A percentile compares a stretch with the other conserved stretches of the same genome.
Evolutionary conservation across 2,329 filamentous ascomycete genomes (phyloP).

Genomic region (Xylariaceae sp.): DNA sequence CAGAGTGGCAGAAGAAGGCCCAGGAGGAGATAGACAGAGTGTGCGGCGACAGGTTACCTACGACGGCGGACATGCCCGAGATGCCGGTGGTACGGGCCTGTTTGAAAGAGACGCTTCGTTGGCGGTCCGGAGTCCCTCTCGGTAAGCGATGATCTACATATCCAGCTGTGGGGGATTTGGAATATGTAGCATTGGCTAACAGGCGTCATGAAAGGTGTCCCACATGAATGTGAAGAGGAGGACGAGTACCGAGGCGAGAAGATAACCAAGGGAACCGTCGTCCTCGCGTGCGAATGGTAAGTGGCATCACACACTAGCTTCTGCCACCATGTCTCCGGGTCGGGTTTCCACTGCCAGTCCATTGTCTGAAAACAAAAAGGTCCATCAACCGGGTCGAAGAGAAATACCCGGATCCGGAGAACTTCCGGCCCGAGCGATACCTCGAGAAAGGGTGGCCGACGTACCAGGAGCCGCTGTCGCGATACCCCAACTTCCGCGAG

Average conservation of each 20-base stretch:
- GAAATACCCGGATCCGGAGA: constrained; percentile 59
- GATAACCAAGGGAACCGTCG: constrained; percentile 44
- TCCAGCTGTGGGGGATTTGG: too few species aligned
- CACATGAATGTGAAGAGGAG: constrained; percentile 44
- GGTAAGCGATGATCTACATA: too few species aligned
- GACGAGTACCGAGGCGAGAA: constrained; percentile 42
- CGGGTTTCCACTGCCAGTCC: too few species aligned
- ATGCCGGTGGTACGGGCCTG: constrained; percentile 50
- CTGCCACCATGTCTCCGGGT: too few species aligned
- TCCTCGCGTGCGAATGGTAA: constrained; percentile 47
- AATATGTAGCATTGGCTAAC: too few species aligned
- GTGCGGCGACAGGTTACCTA: constrained; percentile 49
- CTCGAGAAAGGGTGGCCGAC: constrained; percentile 58
- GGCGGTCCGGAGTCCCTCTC: constrained; percentile 51
- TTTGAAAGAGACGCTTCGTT: constrained; percentile 54
- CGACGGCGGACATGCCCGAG: constrained; percentile 42
- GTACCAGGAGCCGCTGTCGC: constrained; percentile 58
- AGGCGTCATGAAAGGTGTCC: constrained; percentile 33
- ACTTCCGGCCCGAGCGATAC: constrained; percentile 57
- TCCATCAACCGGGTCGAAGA: constrained; percentile 52
- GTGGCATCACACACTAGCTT: neutral
- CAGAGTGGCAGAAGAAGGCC: constrained; percentile 46
- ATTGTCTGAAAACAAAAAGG: constrained; percentile 35
- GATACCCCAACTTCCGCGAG: constrained; percentile 57
- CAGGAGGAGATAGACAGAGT: constrained; percentile 54